A percentile compares a stretch with the other conserved stretches of the same genome.
Evolutionary conservation across 345 rosid genomes (phyloP).

Genomic region (Microcos paniculata): DNA sequence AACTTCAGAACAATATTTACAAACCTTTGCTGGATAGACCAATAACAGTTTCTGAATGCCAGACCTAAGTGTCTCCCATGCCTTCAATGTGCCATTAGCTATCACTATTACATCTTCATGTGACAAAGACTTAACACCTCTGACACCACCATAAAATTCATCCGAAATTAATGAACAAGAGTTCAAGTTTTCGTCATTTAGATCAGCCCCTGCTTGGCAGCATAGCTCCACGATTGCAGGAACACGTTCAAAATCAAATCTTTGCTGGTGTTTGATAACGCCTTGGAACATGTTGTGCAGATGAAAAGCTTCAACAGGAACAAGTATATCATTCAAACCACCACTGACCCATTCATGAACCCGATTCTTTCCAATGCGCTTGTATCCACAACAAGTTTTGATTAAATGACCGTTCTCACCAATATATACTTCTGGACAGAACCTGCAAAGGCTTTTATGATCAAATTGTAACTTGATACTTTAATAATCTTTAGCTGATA

Average conservation of each 20-base stretch:
- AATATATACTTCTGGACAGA: conserved; percentile 75
- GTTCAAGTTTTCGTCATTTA: conserved; percentile 25
- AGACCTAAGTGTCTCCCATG: conserved; percentile 69
- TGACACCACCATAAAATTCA: conserved; percentile 17
- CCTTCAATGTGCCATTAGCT: conserved; percentile 58
- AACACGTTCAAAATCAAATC: conserved; percentile 76
- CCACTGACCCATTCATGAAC: conserved; percentile 86
- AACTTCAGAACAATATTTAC: conserved; percentile 74
- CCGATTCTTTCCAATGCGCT: conserved; percentile 51
- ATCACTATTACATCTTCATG: conserved; percentile 37
- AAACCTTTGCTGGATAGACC: conserved; percentile 73
- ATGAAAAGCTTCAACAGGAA: conserved; percentile 70
- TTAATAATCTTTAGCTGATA: not conserved
- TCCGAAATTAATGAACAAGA: conserved; percentile 16
- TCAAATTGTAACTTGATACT: conserved; percentile 2
- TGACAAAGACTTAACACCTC: conserved; percentile 40
- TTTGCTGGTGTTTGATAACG: conserved; percentile 61
- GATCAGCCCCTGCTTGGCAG: conserved; percentile 77
- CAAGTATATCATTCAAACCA: conserved; percentile 62
- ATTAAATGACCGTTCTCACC: conserved; percentile 89
- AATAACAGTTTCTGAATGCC: conserved; percentile 57
- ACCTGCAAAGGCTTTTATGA: conserved; percentile 42
- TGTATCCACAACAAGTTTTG: conserved; percentile 71
- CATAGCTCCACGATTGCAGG: conserved; percentile 86
- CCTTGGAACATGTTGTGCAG: conserved; percentile 55